A percentile compares a stretch with the other conserved stretches of the same genome.
Conservation (phyloP, 208 protist species). For the Wallacemonas rigidus region DNA sequence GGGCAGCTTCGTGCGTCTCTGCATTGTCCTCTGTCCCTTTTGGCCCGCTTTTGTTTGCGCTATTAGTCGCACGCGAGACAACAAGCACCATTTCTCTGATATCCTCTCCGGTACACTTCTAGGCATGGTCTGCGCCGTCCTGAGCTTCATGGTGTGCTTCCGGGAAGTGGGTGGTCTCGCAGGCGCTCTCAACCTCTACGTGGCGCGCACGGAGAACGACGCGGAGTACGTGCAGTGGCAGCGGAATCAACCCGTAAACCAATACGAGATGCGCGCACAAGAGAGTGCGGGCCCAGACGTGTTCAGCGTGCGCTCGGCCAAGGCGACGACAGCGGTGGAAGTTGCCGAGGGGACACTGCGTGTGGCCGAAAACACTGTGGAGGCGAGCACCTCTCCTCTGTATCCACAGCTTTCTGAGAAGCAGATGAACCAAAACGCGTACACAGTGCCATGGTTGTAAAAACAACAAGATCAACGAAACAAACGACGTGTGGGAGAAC, state of each 20-base stretch:
- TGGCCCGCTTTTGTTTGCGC: conserved; percentile 59
- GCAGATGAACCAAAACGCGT: not conserved
- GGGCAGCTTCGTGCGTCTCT: conserved; percentile 66
- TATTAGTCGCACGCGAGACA: conserved; percentile 82
- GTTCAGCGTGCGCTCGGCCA: too few species aligned
- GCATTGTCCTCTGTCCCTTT: conserved; percentile 58
- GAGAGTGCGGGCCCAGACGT: too few species aligned
- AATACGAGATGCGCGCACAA: too few species aligned
- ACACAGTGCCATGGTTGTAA: not conserved
- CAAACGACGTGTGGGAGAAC: not conserved
- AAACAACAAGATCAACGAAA: not conserved
- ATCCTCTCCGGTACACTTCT: conserved; percentile 77
- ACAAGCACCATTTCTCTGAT: conserved; percentile 90
- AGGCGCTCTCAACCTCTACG: conserved; percentile 35
- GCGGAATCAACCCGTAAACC: not conserved
- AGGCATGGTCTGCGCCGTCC: conserved; percentile 40
- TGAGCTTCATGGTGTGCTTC: conserved; percentile 50
- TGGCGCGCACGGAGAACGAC: conserved; percentile 36
- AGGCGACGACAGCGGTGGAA: not conserved
- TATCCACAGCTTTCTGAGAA: not conserved
- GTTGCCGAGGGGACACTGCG: not conserved
- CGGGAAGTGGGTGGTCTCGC: conserved; percentile 25
- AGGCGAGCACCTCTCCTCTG: not conserved
- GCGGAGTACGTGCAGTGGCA: conserved; percentile 33
- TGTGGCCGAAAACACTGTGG: not conserved